A percentile compares a stretch with the other conserved stretches of the same genome.
Conservation (phyloP, 2,329 filamentous ascomycete species). For the Rhexocercosporidium sp. region DNA sequence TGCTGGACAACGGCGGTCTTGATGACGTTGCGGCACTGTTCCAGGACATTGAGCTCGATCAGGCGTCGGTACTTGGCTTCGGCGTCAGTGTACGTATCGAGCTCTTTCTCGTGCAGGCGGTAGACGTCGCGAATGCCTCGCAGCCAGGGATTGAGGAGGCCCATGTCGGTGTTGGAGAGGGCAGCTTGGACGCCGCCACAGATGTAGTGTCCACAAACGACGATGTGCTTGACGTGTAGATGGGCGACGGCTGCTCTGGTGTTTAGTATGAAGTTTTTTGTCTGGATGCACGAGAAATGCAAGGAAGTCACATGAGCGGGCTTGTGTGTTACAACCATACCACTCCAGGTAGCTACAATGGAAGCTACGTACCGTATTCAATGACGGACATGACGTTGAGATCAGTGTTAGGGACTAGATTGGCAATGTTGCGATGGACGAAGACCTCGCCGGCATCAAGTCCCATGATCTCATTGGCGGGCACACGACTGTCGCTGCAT, state of each 20-base stretch:
- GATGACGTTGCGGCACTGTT: constrained; percentile 78
- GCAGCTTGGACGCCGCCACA: constrained; percentile 79
- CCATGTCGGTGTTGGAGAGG: constrained; percentile 72
- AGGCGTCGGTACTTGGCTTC: constrained; percentile 69
- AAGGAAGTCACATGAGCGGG: not conserved
- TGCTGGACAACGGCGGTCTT: constrained; percentile 83
- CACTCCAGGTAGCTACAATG: not conserved
- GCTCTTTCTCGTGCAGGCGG: constrained; percentile 71
- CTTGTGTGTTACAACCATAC: not conserved
- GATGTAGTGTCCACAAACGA: constrained; percentile 80
- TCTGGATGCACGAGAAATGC: not conserved
- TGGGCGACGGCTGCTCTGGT: constrained; percentile 66
- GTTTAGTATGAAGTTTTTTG: not conserved
- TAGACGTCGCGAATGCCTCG: constrained; percentile 78
- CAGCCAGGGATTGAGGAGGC: constrained; percentile 75
- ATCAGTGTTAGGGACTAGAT: constrained; percentile 81
- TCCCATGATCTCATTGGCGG: constrained; percentile 86
- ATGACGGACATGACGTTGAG: constrained; percentile 82
- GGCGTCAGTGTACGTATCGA: constrained; percentile 66
- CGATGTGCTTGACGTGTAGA: constrained; percentile 80
- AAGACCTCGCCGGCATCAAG: constrained; percentile 90
- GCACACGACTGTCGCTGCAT: constrained; percentile 88
- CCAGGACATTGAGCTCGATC: constrained; percentile 82
- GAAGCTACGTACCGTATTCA: constrained; percentile 59
- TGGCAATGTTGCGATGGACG: constrained; percentile 94